These are phyloP conservation scores for Monilinia vaccinii-corymbosi DNA, from an alignment of 2,329 filamentous ascomycete genomes.

Conservation along the genomic window DNA sequence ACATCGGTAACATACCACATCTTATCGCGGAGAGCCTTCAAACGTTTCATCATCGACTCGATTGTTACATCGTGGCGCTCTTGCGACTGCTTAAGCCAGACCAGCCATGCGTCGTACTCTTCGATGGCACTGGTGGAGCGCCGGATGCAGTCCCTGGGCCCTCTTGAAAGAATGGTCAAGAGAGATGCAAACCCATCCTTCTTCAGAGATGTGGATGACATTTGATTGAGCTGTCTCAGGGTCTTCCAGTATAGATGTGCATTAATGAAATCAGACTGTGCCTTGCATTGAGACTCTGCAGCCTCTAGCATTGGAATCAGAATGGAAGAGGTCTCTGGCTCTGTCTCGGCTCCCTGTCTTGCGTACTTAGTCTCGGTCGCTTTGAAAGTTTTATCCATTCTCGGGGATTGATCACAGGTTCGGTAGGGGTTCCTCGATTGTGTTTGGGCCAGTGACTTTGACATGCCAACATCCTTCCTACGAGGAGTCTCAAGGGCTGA, in stretches of 20 bases:
- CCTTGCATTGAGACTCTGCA: conserved; percentile 66
- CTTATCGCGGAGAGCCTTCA: conserved; percentile 77
- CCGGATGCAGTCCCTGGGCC: conserved; percentile 59
- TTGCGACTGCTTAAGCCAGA: conserved; percentile 75
- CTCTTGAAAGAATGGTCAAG: conserved; percentile 64
- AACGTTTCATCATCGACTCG: conserved; percentile 63
- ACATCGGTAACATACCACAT: conserved; percentile 99
- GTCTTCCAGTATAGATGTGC: conserved; percentile 83
- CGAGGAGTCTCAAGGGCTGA: conserved; percentile 39
- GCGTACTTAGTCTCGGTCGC: conserved; percentile 13
- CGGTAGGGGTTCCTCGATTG: conserved; percentile 52
- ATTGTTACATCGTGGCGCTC: conserved; percentile 67
- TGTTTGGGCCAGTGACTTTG: conserved; percentile 39
- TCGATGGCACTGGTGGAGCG: conserved; percentile 64
- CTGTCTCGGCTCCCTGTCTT: conserved; percentile 18
- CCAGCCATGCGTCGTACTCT: conserved; percentile 72
- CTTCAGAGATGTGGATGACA: conserved; percentile 52
- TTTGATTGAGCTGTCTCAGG: conserved; percentile 59
- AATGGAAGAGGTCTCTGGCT: conserved; percentile 39
- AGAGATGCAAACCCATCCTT: conserved; percentile 62
- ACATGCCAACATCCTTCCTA: conserved; percentile 50
- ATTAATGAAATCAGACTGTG: conserved; percentile 72
- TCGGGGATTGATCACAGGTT: conserved; percentile 15
- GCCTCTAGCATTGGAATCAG: conserved; percentile 67
- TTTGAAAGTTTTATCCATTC: conserved; percentile 12